A percentile compares a stretch with the other conserved stretches of the same genome.
Conservation (phyloP, 371 early-diverging fungal species). For the Mortierella sp. region DNA sequence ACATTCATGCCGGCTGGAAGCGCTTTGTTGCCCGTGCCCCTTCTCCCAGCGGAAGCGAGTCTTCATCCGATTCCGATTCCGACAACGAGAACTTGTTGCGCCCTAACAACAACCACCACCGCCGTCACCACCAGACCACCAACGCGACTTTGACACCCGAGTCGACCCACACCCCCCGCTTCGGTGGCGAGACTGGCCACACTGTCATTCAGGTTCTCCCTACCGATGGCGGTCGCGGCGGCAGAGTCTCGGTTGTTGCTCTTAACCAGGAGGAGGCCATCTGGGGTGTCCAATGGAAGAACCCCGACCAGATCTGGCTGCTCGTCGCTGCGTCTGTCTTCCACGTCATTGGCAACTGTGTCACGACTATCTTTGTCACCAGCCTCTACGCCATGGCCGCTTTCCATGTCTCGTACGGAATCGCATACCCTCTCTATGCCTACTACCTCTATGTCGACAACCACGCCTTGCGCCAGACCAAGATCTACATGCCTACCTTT, state of each 20-base stretch:
- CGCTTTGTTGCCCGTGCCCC: constrained; percentile 42
- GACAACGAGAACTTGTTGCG: constrained; percentile 7
- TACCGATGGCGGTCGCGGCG: not conserved
- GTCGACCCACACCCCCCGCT: constrained; percentile 1
- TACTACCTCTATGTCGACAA: constrained; percentile 56
- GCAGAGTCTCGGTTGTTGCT: constrained; percentile 12
- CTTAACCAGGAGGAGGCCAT: constrained; percentile 29
- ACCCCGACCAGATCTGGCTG: constrained; percentile 45
- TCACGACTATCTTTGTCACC: constrained; percentile 44
- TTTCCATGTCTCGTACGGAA: constrained; percentile 52
- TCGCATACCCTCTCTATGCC: constrained; percentile 46
- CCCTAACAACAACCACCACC: not conserved
- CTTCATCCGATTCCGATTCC: too few relatives aligned
- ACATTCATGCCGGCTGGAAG: constrained; percentile 28
- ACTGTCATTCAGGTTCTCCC: constrained; percentile 17
- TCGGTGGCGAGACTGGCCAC: constrained; percentile 20
- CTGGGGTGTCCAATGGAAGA: constrained; percentile 53
- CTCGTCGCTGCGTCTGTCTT: constrained; percentile 33
- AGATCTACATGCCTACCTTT: constrained; percentile 42
- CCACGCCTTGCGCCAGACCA: constrained; percentile 51
- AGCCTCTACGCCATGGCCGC: constrained; percentile 33
- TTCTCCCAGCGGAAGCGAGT: not conserved
- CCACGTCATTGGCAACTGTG: constrained; percentile 50
- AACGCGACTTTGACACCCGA: constrained; percentile 16
- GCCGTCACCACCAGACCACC: not conserved